Conservation (phyloP, 441 rosid species). For the Corymbia citriodora region DNA sequence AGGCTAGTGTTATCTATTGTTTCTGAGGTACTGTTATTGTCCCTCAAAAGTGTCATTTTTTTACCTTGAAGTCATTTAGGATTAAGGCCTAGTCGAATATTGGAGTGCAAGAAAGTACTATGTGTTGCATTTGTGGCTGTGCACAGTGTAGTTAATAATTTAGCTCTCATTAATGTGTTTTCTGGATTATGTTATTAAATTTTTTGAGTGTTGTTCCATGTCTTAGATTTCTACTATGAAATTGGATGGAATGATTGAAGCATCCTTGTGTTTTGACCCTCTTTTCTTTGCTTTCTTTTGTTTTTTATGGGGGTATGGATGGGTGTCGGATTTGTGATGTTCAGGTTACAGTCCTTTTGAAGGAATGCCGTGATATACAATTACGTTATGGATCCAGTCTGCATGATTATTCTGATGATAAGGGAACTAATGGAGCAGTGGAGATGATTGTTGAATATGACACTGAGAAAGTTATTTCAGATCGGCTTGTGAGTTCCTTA, state of each 20-base stretch:
- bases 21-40: not conserved
- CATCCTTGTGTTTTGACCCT: not conserved
- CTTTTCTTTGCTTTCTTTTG: not conserved
- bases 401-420: conserved; percentile 37
- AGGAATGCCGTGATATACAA: conserved; percentile 97
- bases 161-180: not conserved
- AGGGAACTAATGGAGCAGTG: conserved; percentile 23
- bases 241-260: not conserved
- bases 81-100: not conserved
- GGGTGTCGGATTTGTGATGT: conserved; percentile 3
- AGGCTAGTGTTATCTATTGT: not conserved
- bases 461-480: conserved; percentile 73
- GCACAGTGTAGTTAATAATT: not conserved
- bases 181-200: not conserved
- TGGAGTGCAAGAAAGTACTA: not conserved
- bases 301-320: not conserved
- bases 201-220: not conserved
- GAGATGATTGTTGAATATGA: conserved; percentile 52
- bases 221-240: not conserved
- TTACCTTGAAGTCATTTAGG: not conserved
- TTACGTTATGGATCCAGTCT: conserved; percentile 69
- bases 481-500: conserved; percentile 55
- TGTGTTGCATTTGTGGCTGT: not conserved
- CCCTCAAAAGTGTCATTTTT: not conserved
- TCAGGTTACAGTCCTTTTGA: conserved; percentile 89